Conservation (phyloP, 164 flowering plant species). For the Malania oleifera region DNA sequence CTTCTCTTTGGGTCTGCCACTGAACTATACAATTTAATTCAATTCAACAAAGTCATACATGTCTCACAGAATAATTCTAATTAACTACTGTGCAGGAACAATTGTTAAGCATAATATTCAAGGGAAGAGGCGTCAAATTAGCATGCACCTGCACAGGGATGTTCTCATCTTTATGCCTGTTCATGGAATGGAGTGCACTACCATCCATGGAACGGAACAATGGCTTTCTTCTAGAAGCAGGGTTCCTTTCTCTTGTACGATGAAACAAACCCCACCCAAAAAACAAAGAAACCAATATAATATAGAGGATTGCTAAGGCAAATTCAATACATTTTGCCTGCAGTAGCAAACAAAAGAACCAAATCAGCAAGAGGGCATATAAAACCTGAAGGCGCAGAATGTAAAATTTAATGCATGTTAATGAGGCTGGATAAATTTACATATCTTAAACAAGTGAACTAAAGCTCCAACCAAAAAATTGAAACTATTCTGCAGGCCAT, state of each 20-base stretch:
- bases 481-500: not conserved
- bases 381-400: not conserved
- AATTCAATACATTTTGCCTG: constrained; percentile 90
- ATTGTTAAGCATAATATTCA: not conserved
- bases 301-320: constrained; percentile 57
- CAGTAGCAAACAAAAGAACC: constrained; percentile 22
- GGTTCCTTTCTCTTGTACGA: constrained; percentile 34
- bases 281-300: constrained; percentile 56
- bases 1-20: no score
- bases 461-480: not conserved
- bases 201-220: constrained; percentile 34
- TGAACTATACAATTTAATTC: no score
- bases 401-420: not conserved
- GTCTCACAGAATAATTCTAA: no score
- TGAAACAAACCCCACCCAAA: constrained; percentile 78
- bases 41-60: no score
- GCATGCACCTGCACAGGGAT: constrained; percentile 54
- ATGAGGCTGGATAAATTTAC: not conserved
- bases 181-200: constrained; percentile 29
- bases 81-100: not conserved
- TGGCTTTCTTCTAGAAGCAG: constrained; percentile 45
- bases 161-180: constrained; percentile 49
- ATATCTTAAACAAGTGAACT: constrained; percentile 1
- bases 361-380: constrained; percentile 7
- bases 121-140: constrained; percentile 3